Conservation (phyloP, 352 stramenopile species). For the Elongisporangium prolatum region DNA sequence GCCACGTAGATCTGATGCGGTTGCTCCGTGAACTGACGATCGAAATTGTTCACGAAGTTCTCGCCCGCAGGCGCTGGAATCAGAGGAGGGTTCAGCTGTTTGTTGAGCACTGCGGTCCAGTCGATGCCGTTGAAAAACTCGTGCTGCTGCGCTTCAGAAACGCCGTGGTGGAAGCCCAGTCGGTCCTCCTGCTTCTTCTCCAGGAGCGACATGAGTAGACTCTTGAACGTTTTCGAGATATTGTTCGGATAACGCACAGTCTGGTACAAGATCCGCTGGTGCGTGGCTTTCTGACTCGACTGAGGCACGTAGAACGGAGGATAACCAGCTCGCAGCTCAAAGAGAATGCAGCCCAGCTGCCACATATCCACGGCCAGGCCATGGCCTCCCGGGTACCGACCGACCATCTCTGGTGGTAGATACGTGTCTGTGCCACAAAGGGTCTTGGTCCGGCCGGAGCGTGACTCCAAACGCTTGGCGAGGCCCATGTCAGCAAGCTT, state of each 20-base stretch:
- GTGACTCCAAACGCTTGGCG: conserved; percentile 79
- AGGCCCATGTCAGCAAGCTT: conserved; percentile 91
- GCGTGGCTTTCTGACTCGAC: conserved; percentile 85
- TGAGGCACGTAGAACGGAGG: conserved; percentile 91
- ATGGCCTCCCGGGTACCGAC: conserved; percentile 69
- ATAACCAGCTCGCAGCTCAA: conserved; percentile 89
- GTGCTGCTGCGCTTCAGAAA: conserved; percentile 67
- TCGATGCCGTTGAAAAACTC: conserved; percentile 73
- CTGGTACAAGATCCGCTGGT: conserved; percentile 88
- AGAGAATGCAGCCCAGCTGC: conserved; percentile 93
- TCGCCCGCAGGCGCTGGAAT: conserved; percentile 61
- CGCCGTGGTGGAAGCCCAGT: conserved; percentile 50
- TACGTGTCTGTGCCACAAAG: conserved; percentile 91
- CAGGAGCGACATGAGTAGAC: conserved; percentile 57
- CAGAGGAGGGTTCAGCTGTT: conserved; percentile 54
- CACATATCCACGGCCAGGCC: conserved; percentile 91
- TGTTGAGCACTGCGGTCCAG: conserved; percentile 71
- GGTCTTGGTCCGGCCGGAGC: conserved; percentile 74
- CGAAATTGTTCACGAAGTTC: conserved; percentile 80
- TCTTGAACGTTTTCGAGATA: conserved; percentile 76
- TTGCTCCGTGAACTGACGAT: conserved; percentile 81
- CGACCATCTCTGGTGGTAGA: conserved; percentile 86
- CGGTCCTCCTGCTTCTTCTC: conserved; percentile 83
- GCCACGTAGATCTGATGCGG: conserved; percentile 78
- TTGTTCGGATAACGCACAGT: conserved; percentile 81